Conservation (phyloP, 345 rosid genomes). For the Hypericum androsaemum region DNA sequence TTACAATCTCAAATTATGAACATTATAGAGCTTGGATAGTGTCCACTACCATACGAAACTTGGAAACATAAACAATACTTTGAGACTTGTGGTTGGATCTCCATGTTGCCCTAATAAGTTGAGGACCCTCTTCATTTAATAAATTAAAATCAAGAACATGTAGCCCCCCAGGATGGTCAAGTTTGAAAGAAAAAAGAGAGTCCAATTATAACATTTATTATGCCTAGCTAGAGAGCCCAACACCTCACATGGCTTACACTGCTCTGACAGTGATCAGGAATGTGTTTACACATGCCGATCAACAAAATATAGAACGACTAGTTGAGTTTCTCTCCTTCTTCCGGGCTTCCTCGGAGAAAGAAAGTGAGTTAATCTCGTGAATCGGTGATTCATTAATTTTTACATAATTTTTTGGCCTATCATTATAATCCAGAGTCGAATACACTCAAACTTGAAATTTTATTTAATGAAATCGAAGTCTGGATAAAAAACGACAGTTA, state of each 20-base stretch:
- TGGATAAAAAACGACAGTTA: no score
- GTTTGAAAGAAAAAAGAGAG: conserved; percentile 13
- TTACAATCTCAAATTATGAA: conserved; percentile 11
- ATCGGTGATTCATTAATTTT: no score
- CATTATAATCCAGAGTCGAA: no score
- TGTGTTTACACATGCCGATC: not conserved
- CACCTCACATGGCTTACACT: conserved; percentile 25
- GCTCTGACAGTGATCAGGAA: not conserved
- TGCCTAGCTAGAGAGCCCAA: conserved; percentile 16
- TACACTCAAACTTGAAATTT: no score
- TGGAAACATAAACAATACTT: conserved; percentile 11
- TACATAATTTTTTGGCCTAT: no score
- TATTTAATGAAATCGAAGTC: no score
- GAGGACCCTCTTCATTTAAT: not conserved
- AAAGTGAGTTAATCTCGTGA: no score
- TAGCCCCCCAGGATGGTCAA: conserved; percentile 26
- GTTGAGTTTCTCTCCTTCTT: no score
- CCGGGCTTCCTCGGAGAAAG: no score
- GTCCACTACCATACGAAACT: conserved; percentile 7
- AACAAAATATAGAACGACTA: no score
- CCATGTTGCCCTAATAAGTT: conserved; percentile 11
- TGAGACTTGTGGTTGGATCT: not conserved
- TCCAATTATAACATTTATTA: conserved; percentile 30
- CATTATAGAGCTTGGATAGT: conserved; percentile 12
- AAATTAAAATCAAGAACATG: conserved; percentile 11